These are phyloP conservation scores for Alternaria ventricosa DNA, from an alignment of 2,329 filamentous ascomycete species.

Conservation along the genomic window DNA sequence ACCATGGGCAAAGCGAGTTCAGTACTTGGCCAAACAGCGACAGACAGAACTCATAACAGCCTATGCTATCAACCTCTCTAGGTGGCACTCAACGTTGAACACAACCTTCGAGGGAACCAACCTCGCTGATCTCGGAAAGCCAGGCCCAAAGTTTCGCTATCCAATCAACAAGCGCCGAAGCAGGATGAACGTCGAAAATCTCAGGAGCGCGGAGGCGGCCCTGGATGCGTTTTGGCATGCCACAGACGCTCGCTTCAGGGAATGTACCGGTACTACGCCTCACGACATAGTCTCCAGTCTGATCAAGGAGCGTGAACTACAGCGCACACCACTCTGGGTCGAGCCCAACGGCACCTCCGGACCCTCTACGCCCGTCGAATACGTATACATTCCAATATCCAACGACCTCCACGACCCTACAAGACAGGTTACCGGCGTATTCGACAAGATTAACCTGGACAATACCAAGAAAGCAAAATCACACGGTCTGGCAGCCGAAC, in stretches of 20 bases:
- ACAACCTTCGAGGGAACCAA: neutral
- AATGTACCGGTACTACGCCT: slow-evolving; percentile 4
- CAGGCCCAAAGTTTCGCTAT: slow-evolving; percentile 40
- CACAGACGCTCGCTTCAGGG: slow-evolving; percentile 25
- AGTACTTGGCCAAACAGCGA: neutral
- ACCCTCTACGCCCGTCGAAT: neutral
- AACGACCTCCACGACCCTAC: slow-evolving; percentile 7
- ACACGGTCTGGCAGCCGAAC: slow-evolving; percentile 1
- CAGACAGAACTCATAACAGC: neutral
- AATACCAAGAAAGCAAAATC: slow-evolving; percentile 17
- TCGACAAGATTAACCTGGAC: slow-evolving; percentile 2
- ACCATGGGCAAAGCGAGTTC: neutral
- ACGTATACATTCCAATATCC: slow-evolving; percentile 9
- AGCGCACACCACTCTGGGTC: slow-evolving; percentile 58
- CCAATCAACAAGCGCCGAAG: slow-evolving; percentile 57
- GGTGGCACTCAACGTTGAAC: neutral
- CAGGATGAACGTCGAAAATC: slow-evolving; percentile 47
- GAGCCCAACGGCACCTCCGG: slow-evolving; percentile 31
- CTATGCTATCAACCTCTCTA: neutral
- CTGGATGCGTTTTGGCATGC: slow-evolving; percentile 58
- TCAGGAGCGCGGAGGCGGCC: slow-evolving; percentile 51
- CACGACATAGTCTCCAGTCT: slow-evolving; percentile 16
- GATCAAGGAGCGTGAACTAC: slow-evolving; percentile 46
- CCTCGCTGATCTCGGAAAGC: neutral
- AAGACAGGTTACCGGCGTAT: slow-evolving; percentile 11